Evolutionary conservation across 495 filamentous ascomycete genomes (phyloP), one percentile per base, ranked within the genome.

Genomic region (Sphaerosporella brunnea): DNA sequence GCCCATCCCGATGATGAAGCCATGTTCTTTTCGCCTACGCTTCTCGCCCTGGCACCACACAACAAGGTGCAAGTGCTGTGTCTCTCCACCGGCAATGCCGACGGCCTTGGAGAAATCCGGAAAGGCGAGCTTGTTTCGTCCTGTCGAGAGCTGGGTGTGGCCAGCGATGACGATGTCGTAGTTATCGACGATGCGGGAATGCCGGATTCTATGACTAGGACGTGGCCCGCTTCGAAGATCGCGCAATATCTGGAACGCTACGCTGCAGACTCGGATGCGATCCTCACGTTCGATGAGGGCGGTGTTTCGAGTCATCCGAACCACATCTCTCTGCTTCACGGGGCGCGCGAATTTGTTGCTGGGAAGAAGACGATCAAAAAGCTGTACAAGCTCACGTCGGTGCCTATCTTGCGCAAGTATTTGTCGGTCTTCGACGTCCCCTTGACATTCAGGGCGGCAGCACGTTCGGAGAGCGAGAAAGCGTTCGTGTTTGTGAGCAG

Each of bases 1-100:
- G 90, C 90, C 2, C 90, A 97, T 64, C 90, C 90, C 0, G 90
- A 97, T 63, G 90, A 97, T 52, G 90, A 97, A 68, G 92, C 90
- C 54, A 97, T 97, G 90, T 97, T 97, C 69, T 97, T 97, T 65
- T 75, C 88, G 50, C 90, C 90, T 0, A 80, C 84, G 0, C 71
- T 97, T 2, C 68, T 92, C 45, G 75, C 79, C 3, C 70, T 97
- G 23, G 70, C 73, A 18, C 69, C 80, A 60, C 9, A 84, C 1
- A 97, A 97, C 59, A 83, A 85, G 57, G 69, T 97, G 52, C 86
- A 87, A 64, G 90, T 97, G 53, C 69, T 97, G 25, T 97, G 90
- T 64, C 66, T 97, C 11, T 56, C 53, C 16, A 24, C 48, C 76
- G 84, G 85, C 39, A 70, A 95, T 59, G 85, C 90, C 18, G 84